phyloP scores from a whole-genome alignment of 768 basidiomycete genomes.

The Steccherinum ochraceum region DNA sequence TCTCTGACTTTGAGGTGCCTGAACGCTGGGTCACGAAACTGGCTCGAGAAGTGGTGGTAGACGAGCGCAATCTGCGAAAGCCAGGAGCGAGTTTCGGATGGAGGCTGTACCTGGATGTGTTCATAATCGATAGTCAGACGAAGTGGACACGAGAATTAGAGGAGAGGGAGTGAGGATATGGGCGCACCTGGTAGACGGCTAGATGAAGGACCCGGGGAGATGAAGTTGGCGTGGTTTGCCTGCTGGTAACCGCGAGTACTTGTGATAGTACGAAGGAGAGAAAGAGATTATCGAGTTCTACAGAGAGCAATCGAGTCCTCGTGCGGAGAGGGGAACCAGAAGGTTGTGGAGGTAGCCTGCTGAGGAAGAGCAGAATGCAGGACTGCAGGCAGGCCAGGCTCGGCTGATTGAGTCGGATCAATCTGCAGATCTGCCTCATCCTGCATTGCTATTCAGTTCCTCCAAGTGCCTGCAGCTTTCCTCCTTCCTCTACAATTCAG shows the following conservation, averaged over 20 bases:
- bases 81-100: background rate
- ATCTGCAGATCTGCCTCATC: background rate
- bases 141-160: background rate
- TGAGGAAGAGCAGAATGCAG: too few relatives aligned
- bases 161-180: background rate
- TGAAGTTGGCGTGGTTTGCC: background rate
- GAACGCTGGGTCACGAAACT: background rate
- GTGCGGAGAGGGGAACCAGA: background rate
- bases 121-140: background rate
- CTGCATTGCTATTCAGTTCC: too few relatives aligned
- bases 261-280: background rate
- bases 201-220: background rate
- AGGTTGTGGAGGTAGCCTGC: too few relatives aligned
- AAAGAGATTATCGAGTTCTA: conserved; percentile 1
- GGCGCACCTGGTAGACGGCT: background rate
- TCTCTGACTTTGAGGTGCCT: background rate
- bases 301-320: background rate
- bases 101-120: background rate
- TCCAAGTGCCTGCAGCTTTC: too few relatives aligned
- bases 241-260: background rate
- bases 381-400: background rate
- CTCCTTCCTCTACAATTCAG: too few relatives aligned
- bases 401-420: background rate
- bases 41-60: background rate
- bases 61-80: background rate